Conservation (phyloP, 352 stramenopile species). For the Phytopythium kandeliae region DNA sequence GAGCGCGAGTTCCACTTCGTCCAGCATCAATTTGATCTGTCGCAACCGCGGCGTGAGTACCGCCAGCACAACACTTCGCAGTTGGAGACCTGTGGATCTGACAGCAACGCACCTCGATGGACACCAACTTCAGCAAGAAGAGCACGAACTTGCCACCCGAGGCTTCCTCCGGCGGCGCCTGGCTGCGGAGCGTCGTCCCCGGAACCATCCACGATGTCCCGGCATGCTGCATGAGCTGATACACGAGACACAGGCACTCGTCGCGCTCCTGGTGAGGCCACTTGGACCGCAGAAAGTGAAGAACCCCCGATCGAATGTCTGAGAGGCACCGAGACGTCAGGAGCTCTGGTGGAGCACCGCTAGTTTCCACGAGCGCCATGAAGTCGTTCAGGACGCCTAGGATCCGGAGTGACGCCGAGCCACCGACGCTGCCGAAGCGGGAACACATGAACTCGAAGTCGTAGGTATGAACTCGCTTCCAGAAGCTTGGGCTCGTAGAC, state of each 20-base stretch:
- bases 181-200: conserved; percentile 41
- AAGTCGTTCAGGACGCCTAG: conserved; percentile 53
- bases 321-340: conserved; percentile 50
- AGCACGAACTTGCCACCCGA: conserved; percentile 68
- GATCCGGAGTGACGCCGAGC: conserved; percentile 28
- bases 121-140: conserved; percentile 73
- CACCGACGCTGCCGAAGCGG: conserved; percentile 35
- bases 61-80: too few relatives aligned
- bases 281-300: conserved; percentile 62
- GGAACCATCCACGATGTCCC: conserved; percentile 62
- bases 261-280: conserved; percentile 71
- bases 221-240: conserved; percentile 52
- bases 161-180: conserved; percentile 42
- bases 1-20: conserved; percentile 69
- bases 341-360: conserved; percentile 32
- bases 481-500: conserved; percentile 30
- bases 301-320: conserved; percentile 47
- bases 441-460: conserved; percentile 69
- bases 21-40: conserved; percentile 82
- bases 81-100: too few relatives aligned
- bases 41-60: not conserved
- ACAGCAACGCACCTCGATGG: conserved; percentile 48
- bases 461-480: conserved; percentile 35
- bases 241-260: conserved; percentile 49
- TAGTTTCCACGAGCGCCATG: conserved; percentile 43